These are phyloP conservation scores for Didymella segeticola DNA, from an alignment of 2,329 filamentous ascomycete species.

Conservation along the genomic window DNA sequence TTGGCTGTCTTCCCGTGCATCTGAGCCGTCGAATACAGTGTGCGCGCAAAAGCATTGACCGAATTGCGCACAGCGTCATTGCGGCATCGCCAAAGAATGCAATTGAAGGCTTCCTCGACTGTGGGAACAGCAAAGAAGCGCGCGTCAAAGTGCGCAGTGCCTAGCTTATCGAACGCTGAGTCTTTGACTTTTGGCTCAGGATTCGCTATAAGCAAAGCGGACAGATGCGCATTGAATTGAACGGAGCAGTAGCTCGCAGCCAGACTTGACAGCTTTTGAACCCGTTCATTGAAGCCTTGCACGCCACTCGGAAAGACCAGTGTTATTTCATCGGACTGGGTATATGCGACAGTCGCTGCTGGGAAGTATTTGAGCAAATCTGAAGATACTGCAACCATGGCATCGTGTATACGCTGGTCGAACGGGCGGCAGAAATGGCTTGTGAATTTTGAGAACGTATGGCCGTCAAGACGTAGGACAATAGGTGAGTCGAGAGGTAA, in stretches of 20 bases:
- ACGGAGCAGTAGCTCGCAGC: constrained; percentile 39
- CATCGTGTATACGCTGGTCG: constrained; percentile 41
- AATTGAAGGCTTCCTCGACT: constrained; percentile 37
- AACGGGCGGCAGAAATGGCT: constrained; percentile 37
- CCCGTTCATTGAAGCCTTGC: constrained; percentile 35
- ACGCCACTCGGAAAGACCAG: constrained; percentile 39
- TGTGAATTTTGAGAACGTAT: constrained; percentile 42
- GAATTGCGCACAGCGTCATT: constrained; percentile 42
- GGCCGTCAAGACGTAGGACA: constrained; percentile 41
- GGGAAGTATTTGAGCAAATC: constrained; percentile 39
- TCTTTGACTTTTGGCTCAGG: constrained; percentile 30
- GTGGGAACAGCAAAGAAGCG: constrained; percentile 36
- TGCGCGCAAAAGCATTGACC: constrained; percentile 36
- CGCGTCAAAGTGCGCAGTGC: constrained; percentile 40
- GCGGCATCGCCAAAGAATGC: constrained; percentile 40
- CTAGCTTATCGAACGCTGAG: constrained; percentile 20
- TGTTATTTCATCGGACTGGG: constrained; percentile 45
- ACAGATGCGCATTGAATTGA: constrained; percentile 35
- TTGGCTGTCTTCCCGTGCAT: constrained; percentile 35
- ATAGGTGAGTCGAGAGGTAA: constrained; percentile 28
- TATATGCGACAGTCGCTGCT: constrained; percentile 40
- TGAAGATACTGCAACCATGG: constrained; percentile 35
- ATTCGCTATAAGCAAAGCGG: constrained; percentile 12
- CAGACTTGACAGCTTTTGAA: constrained; percentile 41
- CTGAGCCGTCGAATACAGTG: constrained; percentile 31